Conservation (phyloP, 768 basidiomycete genomes). For the Tubosaeta brunneosetosa region DNA sequence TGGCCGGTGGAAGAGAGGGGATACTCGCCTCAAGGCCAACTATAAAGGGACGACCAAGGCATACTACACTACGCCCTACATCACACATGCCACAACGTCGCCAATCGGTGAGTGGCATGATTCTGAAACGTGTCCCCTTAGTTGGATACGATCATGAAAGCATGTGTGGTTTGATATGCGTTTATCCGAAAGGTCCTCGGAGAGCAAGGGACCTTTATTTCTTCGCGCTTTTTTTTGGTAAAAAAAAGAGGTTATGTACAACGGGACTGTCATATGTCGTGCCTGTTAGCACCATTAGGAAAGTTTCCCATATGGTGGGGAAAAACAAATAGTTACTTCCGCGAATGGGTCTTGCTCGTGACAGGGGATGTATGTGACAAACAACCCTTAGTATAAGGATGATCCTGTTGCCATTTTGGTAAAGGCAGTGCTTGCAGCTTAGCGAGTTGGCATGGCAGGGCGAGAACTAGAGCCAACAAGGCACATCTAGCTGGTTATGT, state of each 20-base stretch:
- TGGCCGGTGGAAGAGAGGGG: background rate
- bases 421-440: constrained; percentile 17
- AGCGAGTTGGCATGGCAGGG: background rate
- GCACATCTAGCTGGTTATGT: background rate
- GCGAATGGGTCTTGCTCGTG: constrained; percentile 14
- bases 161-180: constrained; percentile 1
- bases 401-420: constrained; percentile 15
- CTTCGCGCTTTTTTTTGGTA: background rate
- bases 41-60: constrained; percentile 1
- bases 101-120: constrained; percentile 10
- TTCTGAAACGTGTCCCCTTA: constrained; percentile 15
- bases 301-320: constrained; percentile 16
- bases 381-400: constrained; percentile 10
- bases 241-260: constrained; percentile 1
- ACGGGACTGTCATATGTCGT: constrained; percentile 11
- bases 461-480: background rate
- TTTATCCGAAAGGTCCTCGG: constrained; percentile 14
- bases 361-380: constrained; percentile 12
- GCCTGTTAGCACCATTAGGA: constrained; percentile 20
- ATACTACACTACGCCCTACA: constrained; percentile 12
- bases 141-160: constrained; percentile 4
- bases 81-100: background rate
- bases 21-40: constrained; percentile 7
- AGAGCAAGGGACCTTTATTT: constrained; percentile 6
- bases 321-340: constrained; percentile 11